These are phyloP conservation scores for Crucihimalaya himalaica DNA, from an alignment of 345 rosid species.

Conservation along the genomic window DNA sequence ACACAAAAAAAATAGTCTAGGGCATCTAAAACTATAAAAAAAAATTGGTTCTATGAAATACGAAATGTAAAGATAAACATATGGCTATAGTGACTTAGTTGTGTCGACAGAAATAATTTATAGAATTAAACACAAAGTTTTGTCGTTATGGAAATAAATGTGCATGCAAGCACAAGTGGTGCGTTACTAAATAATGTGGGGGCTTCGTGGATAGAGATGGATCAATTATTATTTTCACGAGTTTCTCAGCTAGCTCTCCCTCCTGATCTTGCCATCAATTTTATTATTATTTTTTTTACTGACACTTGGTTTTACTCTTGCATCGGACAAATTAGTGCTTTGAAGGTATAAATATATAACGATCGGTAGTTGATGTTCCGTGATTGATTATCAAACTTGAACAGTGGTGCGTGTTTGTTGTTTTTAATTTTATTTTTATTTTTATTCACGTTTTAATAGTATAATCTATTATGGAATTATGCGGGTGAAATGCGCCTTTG, in stretches of 20 bases:
- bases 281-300: conserved; percentile 1
- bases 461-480: conserved; percentile 6
- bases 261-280: not conserved
- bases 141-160: conserved; percentile 43
- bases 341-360: not conserved
- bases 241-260: conserved; percentile 20
- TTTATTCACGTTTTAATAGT: not conserved
- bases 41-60: not conserved
- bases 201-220: conserved; percentile 39
- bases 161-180: conserved; percentile 28
- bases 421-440: no score
- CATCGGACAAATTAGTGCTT: conserved; percentile 31
- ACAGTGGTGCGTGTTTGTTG: not conserved
- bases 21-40: not conserved
- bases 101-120: not conserved
- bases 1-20: no score
- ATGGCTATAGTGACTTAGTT: not conserved
- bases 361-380: conserved; percentile 1
- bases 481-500: conserved; percentile 23
- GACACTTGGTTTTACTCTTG: conserved; percentile 1
- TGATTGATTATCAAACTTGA: conserved; percentile 2
- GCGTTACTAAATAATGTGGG: conserved; percentile 30
- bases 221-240: conserved; percentile 38
- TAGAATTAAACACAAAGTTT: conserved; percentile 28
- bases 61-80: not conserved